Percentiles rank a stretch among this genome's conserved stretches.
Conservation (phyloP, 1,284 basidiomycete species). For the Papiliotrema nemorosa region DNA sequence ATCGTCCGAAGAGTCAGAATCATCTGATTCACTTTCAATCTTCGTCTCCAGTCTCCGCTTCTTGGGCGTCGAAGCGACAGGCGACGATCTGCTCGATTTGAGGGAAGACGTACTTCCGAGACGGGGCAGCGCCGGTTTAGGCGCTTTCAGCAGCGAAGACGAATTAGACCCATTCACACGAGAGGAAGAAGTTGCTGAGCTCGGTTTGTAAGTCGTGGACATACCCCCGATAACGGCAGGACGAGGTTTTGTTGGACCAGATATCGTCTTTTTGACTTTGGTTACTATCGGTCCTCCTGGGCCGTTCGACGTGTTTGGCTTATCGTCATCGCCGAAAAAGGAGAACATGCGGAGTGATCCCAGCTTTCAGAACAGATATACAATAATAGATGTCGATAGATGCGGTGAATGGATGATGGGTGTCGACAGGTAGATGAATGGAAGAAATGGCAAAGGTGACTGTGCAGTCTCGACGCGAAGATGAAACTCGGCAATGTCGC, state of each 20-base stretch:
- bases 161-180: too few relatives aligned
- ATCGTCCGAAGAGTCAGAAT: constrained; percentile 2
- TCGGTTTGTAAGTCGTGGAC: neutral
- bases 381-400: neutral
- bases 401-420: neutral
- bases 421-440: too few relatives aligned
- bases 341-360: neutral
- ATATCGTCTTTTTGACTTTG: constrained; percentile 2
- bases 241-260: neutral
- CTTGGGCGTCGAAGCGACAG: neutral
- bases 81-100: neutral
- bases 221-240: neutral
- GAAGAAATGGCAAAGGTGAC: too few relatives aligned
- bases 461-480: too few relatives aligned
- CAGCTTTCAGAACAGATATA: neutral
- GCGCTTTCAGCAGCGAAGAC: neutral
- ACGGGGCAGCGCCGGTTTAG: neutral
- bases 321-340: constrained; percentile 6
- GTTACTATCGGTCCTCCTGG: constrained; percentile 3
- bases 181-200: too few relatives aligned
- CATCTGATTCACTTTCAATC: neutral
- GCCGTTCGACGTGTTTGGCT: neutral
- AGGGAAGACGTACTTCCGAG: neutral
- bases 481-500: too few relatives aligned
- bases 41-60: constrained; percentile 3